Evolutionary conservation across 257 asterid species (phyloP), one percentile per base, ranked within the genome.

Genomic region (Paulownia fortunei): DNA sequence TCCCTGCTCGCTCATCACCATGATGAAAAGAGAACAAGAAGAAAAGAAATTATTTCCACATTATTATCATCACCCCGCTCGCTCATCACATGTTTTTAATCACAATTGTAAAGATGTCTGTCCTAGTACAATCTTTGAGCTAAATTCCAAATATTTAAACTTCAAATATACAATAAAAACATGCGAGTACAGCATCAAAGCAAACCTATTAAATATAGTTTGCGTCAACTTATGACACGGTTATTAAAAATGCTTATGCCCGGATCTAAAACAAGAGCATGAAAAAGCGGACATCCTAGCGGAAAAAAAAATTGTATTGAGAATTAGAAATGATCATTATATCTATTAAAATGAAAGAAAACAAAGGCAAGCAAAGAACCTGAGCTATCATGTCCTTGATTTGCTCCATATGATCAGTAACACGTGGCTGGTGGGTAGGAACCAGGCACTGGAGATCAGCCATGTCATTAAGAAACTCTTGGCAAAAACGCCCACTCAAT

Each of bases 381-480:
- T 94, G 75, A 55, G 88, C 86, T 64, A 92, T 91, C 97, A 92
- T 91, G 80, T 86, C 89, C 87, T 87, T 87, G 54, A 92, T 89
- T 58, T 92, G 91, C 62, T 89, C 96, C 78, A 84, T 81, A 58
- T 62, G 78, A 37, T 68, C 80, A 73, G 92, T 90, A 68, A 91
- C 97, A 34, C 92, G 90, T 37, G 97, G 92, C 80, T 92, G 94
- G 83, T 92, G 88, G 36, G 96, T 91, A 46, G 96, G 97, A 77
- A 73, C 73, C 73, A 89, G 94, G 89, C 97, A 91, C 78, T 92
- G 97, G 76, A 92, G 96, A 89, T 86, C 96, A 75, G 76, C 83
- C 98, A 94, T 91, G 83, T 94, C 98, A 15, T 32, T 82, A 37
- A 89, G 91, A 79, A 85, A 94, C 84, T 94, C 98, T 58, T 89